Conservation (phyloP, 139 green algal genomes). For the Tetradesmus obliquus region DNA sequence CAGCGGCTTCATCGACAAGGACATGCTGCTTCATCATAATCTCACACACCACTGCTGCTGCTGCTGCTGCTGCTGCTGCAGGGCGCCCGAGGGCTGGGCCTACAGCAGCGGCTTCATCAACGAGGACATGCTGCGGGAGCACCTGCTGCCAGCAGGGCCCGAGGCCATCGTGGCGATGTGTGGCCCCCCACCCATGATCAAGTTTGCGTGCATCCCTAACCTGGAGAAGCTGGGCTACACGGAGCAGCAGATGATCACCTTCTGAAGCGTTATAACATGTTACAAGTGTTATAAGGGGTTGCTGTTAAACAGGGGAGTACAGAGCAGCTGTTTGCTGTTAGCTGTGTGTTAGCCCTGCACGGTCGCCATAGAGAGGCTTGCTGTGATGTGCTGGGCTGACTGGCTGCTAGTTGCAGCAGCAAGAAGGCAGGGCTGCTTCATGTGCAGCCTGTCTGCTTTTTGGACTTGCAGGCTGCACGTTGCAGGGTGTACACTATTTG, state of each 20-base stretch:
- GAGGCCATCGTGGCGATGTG: constrained; percentile 88
- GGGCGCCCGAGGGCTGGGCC: constrained; percentile 69
- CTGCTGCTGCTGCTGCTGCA: constrained; percentile 36
- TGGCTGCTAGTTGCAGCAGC: not conserved
- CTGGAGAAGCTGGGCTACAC: constrained; percentile 69
- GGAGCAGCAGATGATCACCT: constrained; percentile 49
- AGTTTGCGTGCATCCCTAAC: constrained; percentile 89
- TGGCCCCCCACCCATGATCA: constrained; percentile 93
- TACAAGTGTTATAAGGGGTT: too few species aligned
- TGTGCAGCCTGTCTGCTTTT: not conserved
- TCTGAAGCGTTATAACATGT: constrained; percentile 9
- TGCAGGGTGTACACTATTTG: not conserved
- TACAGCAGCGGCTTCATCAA: constrained; percentile 84
- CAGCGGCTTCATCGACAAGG: constrained; percentile 83
- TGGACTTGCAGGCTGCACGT: too few species aligned
- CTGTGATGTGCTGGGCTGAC: too few species aligned
- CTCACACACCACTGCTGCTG: constrained; percentile 6
- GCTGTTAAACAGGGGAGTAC: too few species aligned
- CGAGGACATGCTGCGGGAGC: constrained; percentile 82
- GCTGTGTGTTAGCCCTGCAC: not conserved
- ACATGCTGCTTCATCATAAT: constrained; percentile 69
- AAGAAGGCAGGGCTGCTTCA: not conserved
- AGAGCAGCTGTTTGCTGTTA: not conserved
- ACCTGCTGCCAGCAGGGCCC: constrained; percentile 66
- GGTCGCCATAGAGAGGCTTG: too few species aligned